These are phyloP conservation scores for Leccinum fuscescens DNA, from an alignment of 1,284 basidiomycete species.

Conservation along the genomic window DNA sequence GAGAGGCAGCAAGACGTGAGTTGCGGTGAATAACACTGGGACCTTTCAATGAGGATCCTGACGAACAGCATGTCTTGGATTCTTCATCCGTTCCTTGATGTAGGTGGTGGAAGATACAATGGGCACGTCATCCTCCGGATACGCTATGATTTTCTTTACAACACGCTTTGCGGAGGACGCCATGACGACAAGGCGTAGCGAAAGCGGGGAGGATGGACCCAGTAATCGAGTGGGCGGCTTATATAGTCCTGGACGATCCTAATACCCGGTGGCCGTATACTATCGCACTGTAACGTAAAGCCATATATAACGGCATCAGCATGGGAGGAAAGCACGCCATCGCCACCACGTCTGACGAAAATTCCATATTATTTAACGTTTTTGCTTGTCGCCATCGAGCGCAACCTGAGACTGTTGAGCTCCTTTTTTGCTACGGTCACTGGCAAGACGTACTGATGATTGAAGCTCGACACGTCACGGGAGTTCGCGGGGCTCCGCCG, in stretches of 20 bases:
- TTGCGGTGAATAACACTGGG: neutral
- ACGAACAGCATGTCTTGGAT: slow-evolving; percentile 50
- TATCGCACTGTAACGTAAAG: neutral
- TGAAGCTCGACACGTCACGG: neutral
- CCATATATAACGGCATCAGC: neutral
- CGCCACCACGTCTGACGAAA: neutral
- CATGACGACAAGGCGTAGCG: slow-evolving; percentile 31
- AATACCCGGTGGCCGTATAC: neutral
- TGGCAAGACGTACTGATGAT: neutral
- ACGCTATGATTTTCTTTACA: slow-evolving; percentile 58
- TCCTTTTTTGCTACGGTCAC: neutral
- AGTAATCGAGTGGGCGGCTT: neutral
- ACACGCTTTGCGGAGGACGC: slow-evolving; percentile 44
- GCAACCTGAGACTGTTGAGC: neutral
- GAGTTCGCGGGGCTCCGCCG: neutral
- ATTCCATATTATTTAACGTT: neutral
- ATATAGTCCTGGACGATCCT: neutral
- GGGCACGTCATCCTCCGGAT: slow-evolving; percentile 59
- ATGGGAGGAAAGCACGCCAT: neutral
- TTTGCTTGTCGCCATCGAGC: neutral
- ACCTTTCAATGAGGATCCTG: slow-evolving; percentile 11
- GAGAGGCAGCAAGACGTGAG: slow-evolving; percentile 5
- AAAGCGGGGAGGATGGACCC: neutral
- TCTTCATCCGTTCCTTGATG: slow-evolving; percentile 35
- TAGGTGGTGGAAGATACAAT: slow-evolving; percentile 58